Evolutionary conservation across 2,329 filamentous ascomycete genomes (phyloP), one percentile per base, ranked within the genome.

Genomic region (Tolypocladium sp.): DNA sequence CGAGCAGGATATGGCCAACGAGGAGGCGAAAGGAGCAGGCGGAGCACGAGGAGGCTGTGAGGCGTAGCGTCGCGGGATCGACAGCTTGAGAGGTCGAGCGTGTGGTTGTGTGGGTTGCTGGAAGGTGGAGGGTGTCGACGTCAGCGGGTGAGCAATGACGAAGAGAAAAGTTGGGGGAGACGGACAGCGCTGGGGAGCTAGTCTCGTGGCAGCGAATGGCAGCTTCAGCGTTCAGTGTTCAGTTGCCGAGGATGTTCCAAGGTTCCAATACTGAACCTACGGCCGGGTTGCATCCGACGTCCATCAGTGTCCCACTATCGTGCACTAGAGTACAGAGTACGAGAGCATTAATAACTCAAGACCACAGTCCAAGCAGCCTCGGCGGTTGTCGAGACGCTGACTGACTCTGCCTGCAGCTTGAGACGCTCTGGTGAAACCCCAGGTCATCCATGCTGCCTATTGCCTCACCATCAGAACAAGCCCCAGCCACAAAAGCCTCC

Each of bases 1-100:
- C 49, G 49, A 7, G 20, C 49, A 53, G 35, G 49, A 35, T 22
- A 30, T 37, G 49, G 49, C 30, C 49, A 53, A 37, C 25, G 49
- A 6, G 25, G 37, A 55, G 35, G 53, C 37, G 40, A n/a, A 27
- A 33, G 40, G 54, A 41, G 27, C 54, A 53, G 49, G 49, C 49
- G 49, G 30, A 20, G 57, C 57, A 59, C 54, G 58, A 37, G 46
- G 52, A 44, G 52, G 56, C 37, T 40, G 56, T 54, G 59, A 60
- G 59, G 53, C 59, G 59, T 54, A 60, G 56, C 56, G 59, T 49
- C 46, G 59, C 52, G 53, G 58, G 56, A 60, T 58, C 56, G 59
- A 52, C 59, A 54, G 52, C 38, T 35, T 15, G 41, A 33, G 42
- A 55, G 42, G 53, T 30, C 30, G 33, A 33, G 30, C 46, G 42